phyloP scores from a whole-genome alignment of 2,329 filamentous ascomycete genomes.

The Tolypocladium sp. region DNA sequence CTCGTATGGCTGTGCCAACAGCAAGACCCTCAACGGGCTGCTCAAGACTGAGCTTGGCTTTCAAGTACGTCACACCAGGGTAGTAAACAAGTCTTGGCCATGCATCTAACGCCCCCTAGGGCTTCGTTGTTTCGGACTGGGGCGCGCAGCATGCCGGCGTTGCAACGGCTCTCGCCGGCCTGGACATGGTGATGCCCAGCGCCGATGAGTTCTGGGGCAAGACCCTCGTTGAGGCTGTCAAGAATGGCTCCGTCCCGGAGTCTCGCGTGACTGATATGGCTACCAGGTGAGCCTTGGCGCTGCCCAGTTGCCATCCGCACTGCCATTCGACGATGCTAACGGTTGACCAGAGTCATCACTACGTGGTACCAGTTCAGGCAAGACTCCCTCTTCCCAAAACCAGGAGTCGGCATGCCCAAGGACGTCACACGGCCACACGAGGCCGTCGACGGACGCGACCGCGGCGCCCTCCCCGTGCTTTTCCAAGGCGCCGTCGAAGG shows the following conservation, averaged over 20 bases:
- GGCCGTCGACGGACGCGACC: constrained; percentile 45
- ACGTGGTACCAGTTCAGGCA: constrained; percentile 49
- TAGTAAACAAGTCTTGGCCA: neutral
- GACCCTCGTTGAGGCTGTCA: constrained; percentile 50
- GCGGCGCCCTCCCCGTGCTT: constrained; percentile 25
- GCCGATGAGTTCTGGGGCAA: constrained; percentile 29
- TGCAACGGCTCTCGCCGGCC: constrained; percentile 50
- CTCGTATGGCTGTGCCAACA: constrained; percentile 63
- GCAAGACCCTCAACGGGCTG: constrained; percentile 55
- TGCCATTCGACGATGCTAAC: neutral
- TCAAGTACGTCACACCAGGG: constrained; percentile 16
- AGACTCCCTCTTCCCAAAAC: constrained; percentile 33
- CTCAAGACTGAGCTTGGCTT: constrained; percentile 54
- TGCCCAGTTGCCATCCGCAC: neutral
- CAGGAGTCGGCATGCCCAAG: constrained; percentile 42
- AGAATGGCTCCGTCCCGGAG: constrained; percentile 48
- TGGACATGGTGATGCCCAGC: constrained; percentile 64
- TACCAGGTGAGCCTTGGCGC: constrained; percentile 20
- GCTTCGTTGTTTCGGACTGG: constrained; percentile 63
- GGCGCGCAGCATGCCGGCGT: constrained; percentile 56
- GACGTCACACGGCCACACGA: constrained; percentile 39
- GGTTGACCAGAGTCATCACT: constrained; percentile 30
- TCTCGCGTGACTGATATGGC: constrained; percentile 54
- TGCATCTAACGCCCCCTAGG: constrained; percentile 25
- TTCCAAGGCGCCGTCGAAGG: constrained; percentile 52